Base-by-base conservation (phyloP, 192 early-diverging fungal genomes). In the Backusella macrospora region DNA sequence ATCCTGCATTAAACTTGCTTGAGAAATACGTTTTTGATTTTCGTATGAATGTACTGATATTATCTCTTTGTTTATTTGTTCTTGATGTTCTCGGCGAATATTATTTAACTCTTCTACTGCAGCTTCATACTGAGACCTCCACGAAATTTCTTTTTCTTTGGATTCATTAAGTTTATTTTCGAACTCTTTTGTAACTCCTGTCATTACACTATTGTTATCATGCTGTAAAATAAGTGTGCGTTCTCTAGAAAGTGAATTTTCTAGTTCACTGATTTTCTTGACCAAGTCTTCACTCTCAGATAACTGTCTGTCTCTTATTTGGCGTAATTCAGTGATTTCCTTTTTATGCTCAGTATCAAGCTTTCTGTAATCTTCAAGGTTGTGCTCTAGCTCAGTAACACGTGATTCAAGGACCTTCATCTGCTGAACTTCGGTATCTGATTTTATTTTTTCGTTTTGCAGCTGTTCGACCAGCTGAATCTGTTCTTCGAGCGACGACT, bases 361-460 rank as follows among this genome's bases (percentile, higher is more conserved):
- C 2, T 18, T n/a, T 42, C 38, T 34, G 18, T 71, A 42, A 14
- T 43, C 38, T 65, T 48, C 44, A 26, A 73, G 16, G 4, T n/a
- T 43, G 7, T 63, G 10, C 1, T 73, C 72, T 16, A 73, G 16
- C 18, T 73, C 44, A 15, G 46, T 23, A 14, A 73, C 40, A 34
- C 72, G 72, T 4, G 29, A n/a, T 64, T 73, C 62, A 29, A 73
- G 62, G 9, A 23, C 26, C 13, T 34, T 62, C 1, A 48, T 21
- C 4, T 43, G n/a, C n/a, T 65, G 65, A 29, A 74, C 37, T 16
- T 75, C 73, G 3, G 62, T 77, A 21, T 71, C 68, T 1, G 34
- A 18, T 42, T 68, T 16, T 14, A 65, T 47, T 6, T 68, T 45
- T 23, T 46, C 37, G 34, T 68, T 38, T 44, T 80, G 65, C 52